Evolutionary conservation across 1,139 yeast genomes (phyloP), one percentile per base, ranked within the genome.

Genomic region (Blastobotrys petasosporus): DNA sequence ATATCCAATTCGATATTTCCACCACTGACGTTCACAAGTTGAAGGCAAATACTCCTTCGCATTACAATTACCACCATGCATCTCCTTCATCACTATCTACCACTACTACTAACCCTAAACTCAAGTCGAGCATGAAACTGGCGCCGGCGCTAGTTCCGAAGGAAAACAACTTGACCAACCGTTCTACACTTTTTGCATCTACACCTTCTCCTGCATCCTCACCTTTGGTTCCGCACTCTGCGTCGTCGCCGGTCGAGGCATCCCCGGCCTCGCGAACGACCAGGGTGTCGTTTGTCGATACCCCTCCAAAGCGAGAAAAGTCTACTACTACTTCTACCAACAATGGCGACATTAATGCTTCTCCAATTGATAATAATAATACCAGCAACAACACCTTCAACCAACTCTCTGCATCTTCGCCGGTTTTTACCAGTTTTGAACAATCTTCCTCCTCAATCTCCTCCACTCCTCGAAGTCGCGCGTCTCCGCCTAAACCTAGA

Each of bases 211-310:
- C 16, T 13, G 30, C 41, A 33, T 28, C 39, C 4, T 41, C 44
- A 6, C 29, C 40, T 13, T 31, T 35, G 20, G 34, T 33, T 11
- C 23, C 37, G 11, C 35, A 39, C 13, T 30, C 43, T 4, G 40
- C 45, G 15, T 30, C 30, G 10, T 28, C 40, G 12, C 15, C 15
- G 15, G 15, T n/a, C 15, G 33, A 31, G 8, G 12, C 32, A 12
- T 6, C 40, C 4, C 31, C 29, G 5, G 16, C 39, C 31, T 25
- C 32, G 11, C 32, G 32, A 4, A 37, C 20, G 23, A 44, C 42
- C 28, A 38, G 31, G 13, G 46, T 44, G 8, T 39, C 42, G n/a
- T 44, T 44, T 44, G 46, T 32, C 10, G 39, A 44, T 20, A 33
- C 37, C 7, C 38, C 46, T 4, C 28, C 37, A 17, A 25, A 34